These are phyloP conservation scores for Hypoxylon sp. DNA, from an alignment of 2,329 filamentous ascomycete genomes.

Conservation along the genomic window DNA sequence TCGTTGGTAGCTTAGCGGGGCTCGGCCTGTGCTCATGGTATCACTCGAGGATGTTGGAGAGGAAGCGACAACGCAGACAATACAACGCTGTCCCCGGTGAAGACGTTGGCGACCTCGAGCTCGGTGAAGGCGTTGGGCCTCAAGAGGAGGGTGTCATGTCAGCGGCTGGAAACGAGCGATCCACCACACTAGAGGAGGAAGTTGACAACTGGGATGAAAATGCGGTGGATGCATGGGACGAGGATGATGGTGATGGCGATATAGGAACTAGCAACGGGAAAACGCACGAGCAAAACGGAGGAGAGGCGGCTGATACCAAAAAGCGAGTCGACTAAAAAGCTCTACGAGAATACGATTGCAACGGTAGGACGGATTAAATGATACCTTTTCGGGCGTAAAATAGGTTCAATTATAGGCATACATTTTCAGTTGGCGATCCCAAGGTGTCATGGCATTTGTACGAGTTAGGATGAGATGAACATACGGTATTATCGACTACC, in stretches of 20 bases:
- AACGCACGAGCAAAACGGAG: slow-evolving; percentile 47
- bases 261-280: slow-evolving; percentile 47
- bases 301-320: slow-evolving; percentile 49
- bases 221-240: slow-evolving; percentile 70
- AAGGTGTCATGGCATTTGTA: slow-evolving; percentile 42
- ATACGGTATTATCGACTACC: slow-evolving; percentile 29
- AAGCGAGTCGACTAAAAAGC: slow-evolving; percentile 53
- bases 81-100: slow-evolving; percentile 78
- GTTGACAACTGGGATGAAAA: slow-evolving; percentile 97
- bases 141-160: slow-evolving; percentile 76
- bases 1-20: slow-evolving; percentile 80
- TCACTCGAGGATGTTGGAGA: slow-evolving; percentile 94
- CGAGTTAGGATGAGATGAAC: slow-evolving; percentile 40
- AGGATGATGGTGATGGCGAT: slow-evolving; percentile 56
- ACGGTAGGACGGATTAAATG: slow-evolving; percentile 45
- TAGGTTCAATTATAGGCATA: slow-evolving; percentile 38
- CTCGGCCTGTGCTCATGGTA: slow-evolving; percentile 88
- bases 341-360: slow-evolving; percentile 38
- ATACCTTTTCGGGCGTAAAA: slow-evolving; percentile 48
- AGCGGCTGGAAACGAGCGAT: slow-evolving; percentile 47
- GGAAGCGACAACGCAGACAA: slow-evolving; percentile 79
- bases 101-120: slow-evolving; percentile 77
- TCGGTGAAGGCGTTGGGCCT: slow-evolving; percentile 70
- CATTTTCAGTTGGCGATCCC: slow-evolving; percentile 22
- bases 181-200: slow-evolving; percentile 77